These are phyloP conservation scores for Fraxinus baroniana DNA, from an alignment of 305 asterid species.

Conservation along the genomic window DNA sequence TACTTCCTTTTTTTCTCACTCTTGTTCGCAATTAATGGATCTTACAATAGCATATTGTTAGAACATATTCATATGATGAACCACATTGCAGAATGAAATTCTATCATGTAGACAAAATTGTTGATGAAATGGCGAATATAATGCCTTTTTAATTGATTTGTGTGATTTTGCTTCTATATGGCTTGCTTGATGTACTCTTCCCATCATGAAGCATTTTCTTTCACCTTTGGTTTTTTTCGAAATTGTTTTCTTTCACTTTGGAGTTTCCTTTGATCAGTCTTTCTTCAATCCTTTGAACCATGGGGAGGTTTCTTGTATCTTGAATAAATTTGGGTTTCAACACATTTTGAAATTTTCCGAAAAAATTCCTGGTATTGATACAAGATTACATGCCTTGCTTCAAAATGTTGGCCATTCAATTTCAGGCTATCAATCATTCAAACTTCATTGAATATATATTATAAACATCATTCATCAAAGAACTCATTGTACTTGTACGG, in stretches of 20 bases:
- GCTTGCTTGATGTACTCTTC: not conserved
- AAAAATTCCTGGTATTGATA: not conserved
- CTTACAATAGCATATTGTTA: not conserved
- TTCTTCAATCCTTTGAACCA: not conserved
- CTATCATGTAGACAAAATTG: not conserved
- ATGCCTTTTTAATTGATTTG: not conserved
- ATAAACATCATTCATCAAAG: not conserved
- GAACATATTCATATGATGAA: not conserved
- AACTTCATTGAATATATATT: not conserved
- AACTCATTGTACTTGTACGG: not conserved
- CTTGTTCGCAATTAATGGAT: not conserved
- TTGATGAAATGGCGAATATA: not conserved
- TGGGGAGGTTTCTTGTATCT: not conserved
- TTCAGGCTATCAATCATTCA: not conserved
- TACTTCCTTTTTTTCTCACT: conserved; percentile 18
- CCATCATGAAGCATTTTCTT: not conserved
- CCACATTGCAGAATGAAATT: not conserved
- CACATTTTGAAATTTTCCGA: not conserved
- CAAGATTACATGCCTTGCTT: not conserved
- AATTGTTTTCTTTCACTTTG: not conserved
- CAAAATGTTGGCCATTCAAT: not conserved
- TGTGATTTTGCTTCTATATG: not conserved
- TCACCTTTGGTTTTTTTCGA: not conserved
- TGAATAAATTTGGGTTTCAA: not conserved
- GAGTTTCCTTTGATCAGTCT: not conserved